Evolutionary conservation across 495 filamentous ascomycete species (phyloP).

Genomic region (Podospora fimiseda): DNA sequence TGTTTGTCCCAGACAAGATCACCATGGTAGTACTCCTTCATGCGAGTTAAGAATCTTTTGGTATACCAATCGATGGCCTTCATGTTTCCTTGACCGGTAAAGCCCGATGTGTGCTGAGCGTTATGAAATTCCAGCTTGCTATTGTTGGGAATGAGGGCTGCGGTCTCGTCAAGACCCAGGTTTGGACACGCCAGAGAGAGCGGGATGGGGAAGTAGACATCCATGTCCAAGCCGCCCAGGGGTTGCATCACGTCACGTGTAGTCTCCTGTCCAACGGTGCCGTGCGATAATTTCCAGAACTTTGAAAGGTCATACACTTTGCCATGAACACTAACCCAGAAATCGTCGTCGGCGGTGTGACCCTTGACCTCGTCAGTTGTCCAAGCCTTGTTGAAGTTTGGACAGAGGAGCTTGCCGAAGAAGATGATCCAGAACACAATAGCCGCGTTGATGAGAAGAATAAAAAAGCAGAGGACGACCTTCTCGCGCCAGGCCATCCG

Average conservation of each 20-base stretch:
- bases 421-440: conserved; percentile 91
- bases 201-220: conserved; percentile 78
- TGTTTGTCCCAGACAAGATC: conserved; percentile 61
- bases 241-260: conserved; percentile 62
- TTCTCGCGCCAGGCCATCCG: conserved; percentile 98
- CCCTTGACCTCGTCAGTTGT: conserved; percentile 59
- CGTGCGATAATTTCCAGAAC: conserved; percentile 80
- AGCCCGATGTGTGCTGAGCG: conserved; percentile 60
- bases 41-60: conserved; percentile 65
- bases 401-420: conserved; percentile 80
- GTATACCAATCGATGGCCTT: conserved; percentile 68
- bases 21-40: conserved; percentile 81
- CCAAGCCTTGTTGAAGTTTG: conserved; percentile 90
- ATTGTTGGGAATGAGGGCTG: conserved; percentile 56
- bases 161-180: conserved; percentile 49
- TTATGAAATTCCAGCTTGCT: conserved; percentile 39
- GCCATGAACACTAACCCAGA: conserved; percentile 82
- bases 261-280: conserved; percentile 56
- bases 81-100: conserved; percentile 49
- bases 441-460: conserved; percentile 72
- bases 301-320: conserved; percentile 86
- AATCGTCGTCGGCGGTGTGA: conserved; percentile 69
- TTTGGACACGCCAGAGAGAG: conserved; percentile 65
- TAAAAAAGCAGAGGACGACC: conserved; percentile 71
- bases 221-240: conserved; percentile 71